Percentiles rank a stretch among this genome's conserved stretches.
Evolutionary conservation across 1,284 basidiomycete genomes (phyloP).

Genomic region (Athelia sp.): DNA sequence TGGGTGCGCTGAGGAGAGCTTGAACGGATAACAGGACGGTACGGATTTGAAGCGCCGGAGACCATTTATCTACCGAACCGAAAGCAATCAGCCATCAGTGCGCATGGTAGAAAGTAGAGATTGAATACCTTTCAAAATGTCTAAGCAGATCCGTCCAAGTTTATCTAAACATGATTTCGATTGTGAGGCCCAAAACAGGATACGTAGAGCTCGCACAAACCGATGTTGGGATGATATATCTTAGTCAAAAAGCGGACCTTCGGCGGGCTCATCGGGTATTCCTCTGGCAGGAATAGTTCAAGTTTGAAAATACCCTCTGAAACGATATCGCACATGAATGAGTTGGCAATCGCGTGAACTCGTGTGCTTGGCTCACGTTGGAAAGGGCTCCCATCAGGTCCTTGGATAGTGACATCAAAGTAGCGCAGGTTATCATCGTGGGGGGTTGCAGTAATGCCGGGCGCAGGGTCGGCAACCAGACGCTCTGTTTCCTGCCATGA

Average conservation of each 20-base stretch:
- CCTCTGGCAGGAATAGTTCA: constrained; percentile 96
- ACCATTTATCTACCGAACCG: constrained; percentile 85
- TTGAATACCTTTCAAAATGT: constrained; percentile 85
- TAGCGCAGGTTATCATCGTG: constrained; percentile 98
- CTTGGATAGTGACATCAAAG: constrained; percentile 97
- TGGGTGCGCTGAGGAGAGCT: constrained; percentile 91
- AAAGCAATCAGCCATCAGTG: not conserved
- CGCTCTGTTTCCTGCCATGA: constrained; percentile 87
- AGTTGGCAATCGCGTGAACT: not conserved
- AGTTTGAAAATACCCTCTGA: constrained; percentile 90
- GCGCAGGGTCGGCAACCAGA: constrained; percentile 91
- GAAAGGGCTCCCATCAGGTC: constrained; percentile 93
- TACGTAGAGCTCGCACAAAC: constrained; percentile 34
- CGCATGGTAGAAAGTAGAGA: constrained; percentile 3
- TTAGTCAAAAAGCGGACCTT: constrained; percentile 98
- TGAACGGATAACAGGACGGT: constrained; percentile 97
- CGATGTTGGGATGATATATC: constrained; percentile 99
- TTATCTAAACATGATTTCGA: constrained; percentile 61
- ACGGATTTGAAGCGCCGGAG: constrained; percentile 95
- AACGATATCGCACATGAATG: not conserved
- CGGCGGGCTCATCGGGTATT: constrained; percentile 98
- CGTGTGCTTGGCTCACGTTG: constrained; percentile 60
- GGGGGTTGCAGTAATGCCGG: constrained; percentile 89
- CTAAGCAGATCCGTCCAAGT: constrained; percentile 95
- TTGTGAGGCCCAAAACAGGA: constrained; percentile 3